A percentile compares a stretch with the other conserved stretches of the same genome.
Conservation (phyloP, 331 rosid species). For the Quercus tomentella region DNA sequence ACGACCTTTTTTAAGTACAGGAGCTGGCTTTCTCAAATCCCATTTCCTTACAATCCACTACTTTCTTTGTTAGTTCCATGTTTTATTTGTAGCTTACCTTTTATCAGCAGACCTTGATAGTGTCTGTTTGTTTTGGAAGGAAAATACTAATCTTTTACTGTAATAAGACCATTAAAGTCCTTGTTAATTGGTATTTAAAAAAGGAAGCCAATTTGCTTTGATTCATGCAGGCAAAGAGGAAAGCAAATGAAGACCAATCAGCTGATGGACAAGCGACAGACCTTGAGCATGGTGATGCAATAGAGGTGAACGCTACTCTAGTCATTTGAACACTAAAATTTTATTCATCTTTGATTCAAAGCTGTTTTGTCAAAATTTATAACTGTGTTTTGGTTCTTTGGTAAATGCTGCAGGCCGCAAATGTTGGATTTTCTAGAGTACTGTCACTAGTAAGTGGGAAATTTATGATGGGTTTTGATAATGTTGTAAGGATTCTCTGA, state of each 20-base stretch:
- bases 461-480: background rate
- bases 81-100: background rate
- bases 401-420: constrained; percentile 1
- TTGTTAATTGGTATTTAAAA: background rate
- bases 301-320: background rate
- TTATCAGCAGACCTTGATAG: background rate
- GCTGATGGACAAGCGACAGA: background rate
- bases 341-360: background rate
- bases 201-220: background rate
- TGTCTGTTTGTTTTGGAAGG: background rate
- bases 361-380: background rate
- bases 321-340: background rate
- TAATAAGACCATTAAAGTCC: background rate
- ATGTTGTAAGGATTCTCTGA: background rate
- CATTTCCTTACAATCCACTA: background rate
- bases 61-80: background rate
- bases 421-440: constrained; percentile 1
- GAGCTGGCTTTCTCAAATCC: background rate
- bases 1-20: background rate
- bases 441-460: background rate
- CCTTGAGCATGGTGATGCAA: constrained; percentile 3
- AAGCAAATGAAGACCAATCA: background rate
- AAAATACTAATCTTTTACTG: background rate
- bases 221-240: background rate
- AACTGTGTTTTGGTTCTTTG: background rate